Evolutionary conservation across 176 grass and related monocot species (phyloP), one percentile per base, ranked within the genome.

Genomic region (Aegilops umbellulata): DNA sequence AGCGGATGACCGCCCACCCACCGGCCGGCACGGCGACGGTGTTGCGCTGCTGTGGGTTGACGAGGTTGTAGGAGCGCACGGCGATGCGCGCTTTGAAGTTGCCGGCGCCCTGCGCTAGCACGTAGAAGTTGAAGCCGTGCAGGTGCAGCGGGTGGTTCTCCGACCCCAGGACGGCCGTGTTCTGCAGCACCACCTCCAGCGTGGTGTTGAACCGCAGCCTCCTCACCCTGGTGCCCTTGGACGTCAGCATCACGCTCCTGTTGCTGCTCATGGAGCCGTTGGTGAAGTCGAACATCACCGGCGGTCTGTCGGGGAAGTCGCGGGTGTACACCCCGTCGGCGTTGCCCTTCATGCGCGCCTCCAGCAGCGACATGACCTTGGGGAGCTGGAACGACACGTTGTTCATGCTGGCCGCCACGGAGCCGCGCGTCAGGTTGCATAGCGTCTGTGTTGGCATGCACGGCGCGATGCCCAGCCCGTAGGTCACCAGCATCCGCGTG

Each of bases 361-460:
- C 82, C 57, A 92, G 76, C 80, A 95, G 83, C 12, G 93, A 92
- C 38, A 74, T 51, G n/a, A 41, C 3, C 2, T 80, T 60, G 1
- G 90, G 93, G 62, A 90, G 76, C 57, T 82, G 49, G 88, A 95
- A 95, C 2, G 90, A 95, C 29, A 88, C 90, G 79, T 95, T 90
- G 79, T 92, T 95, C 90, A 95, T 95, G 82, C 93, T 95, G 3
- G 81, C 87, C 10, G 92, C 89, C n/a, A 94, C 17, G 25, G 92
- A 87, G 46, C 87, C 89, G 60, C 8, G 17, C 15, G 87, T 91
- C 67, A 69, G 69, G 84, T 94, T 94, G 87, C 92, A 94, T 7
- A 91, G 76, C 16, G 80, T 68, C 57, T 94, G 92, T 23, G 70
- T 39, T 35, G 87, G 81, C 62, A 20, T 14, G 84, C 92, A 94